These are phyloP conservation scores for Leptographium wingfieldii DNA, from an alignment of 2,329 filamentous ascomycete species.

Conservation along the genomic window DNA sequence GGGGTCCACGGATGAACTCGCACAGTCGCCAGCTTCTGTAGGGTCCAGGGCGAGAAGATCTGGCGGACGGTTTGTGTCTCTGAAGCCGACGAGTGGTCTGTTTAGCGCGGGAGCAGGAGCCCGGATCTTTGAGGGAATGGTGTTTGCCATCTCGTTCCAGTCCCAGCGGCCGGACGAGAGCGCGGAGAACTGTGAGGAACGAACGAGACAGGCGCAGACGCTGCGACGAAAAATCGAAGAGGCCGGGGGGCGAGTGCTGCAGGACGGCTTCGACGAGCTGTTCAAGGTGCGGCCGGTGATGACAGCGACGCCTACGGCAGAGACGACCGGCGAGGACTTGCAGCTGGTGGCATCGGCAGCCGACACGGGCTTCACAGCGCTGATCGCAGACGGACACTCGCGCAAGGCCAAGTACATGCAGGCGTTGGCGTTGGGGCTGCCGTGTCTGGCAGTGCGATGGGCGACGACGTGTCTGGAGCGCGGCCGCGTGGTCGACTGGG, in stretches of 20 bases:
- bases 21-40: slow-evolving; percentile 24
- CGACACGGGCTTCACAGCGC: slow-evolving; percentile 61
- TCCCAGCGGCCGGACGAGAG: slow-evolving; percentile 36
- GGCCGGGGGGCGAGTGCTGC: slow-evolving; percentile 60
- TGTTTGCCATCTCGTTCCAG: slow-evolving; percentile 71
- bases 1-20: slow-evolving; percentile 35
- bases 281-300: slow-evolving; percentile 41
- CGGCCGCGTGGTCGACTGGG: slow-evolving; percentile 56
- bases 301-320: slow-evolving; percentile 17
- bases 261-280: slow-evolving; percentile 67
- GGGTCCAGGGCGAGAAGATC: slow-evolving; percentile 12
- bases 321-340: slow-evolving; percentile 26
- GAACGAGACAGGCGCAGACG: slow-evolving; percentile 25
- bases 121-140: slow-evolving; percentile 63
- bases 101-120: slow-evolving; percentile 4
- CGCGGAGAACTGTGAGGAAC: slow-evolving; percentile 32
- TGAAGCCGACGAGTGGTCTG: background rate
- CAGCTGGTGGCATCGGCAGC: slow-evolving; percentile 39
- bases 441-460: slow-evolving; percentile 77
- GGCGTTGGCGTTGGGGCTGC: slow-evolving; percentile 77
- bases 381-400: slow-evolving; percentile 78
- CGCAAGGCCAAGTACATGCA: slow-evolving; percentile 89
- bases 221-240: slow-evolving; percentile 51
- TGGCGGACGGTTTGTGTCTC: background rate
- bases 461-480: slow-evolving; percentile 56